These are phyloP conservation scores for Fallopia convolvulus DNA, from an alignment of 148 eudicot species.

Conservation along the genomic window DNA sequence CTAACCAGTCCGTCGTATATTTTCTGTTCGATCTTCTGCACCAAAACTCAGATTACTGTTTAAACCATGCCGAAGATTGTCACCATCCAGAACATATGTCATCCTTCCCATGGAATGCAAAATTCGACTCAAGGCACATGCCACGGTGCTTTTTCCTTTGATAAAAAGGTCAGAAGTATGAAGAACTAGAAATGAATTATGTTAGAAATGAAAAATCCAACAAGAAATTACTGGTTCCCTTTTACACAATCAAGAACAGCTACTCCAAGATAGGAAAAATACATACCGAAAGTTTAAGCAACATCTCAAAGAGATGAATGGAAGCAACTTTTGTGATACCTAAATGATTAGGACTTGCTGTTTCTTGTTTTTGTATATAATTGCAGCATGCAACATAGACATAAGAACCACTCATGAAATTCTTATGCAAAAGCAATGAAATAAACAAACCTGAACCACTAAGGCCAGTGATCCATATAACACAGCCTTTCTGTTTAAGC, in stretches of 20 bases:
- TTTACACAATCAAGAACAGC: no score
- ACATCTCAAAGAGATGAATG: background rate
- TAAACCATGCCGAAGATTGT: no score
- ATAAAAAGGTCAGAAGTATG: background rate
- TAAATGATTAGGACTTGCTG: background rate
- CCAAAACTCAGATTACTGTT: no score
- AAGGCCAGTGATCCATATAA: no score
- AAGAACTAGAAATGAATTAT: background rate
- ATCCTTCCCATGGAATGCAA: conserved; percentile 25
- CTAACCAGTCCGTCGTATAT: conserved; percentile 82
- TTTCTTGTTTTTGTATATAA: no score
- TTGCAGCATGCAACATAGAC: no score
- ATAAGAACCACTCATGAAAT: conserved; percentile 18
- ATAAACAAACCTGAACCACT: no score
- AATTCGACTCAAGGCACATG: conserved; percentile 64
- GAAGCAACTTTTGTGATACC: background rate
- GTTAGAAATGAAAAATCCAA: no score
- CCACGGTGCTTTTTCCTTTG: conserved; percentile 90
- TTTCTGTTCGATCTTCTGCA: conserved; percentile 49
- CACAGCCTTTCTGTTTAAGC: no score
- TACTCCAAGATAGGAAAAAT: background rate
- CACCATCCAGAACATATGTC: no score
- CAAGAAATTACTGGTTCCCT: background rate
- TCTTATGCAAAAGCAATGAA: no score
- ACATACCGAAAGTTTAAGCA: background rate